Conservation (phyloP, 2,329 filamentous ascomycete species). For the Colletotrichum musicola region DNA sequence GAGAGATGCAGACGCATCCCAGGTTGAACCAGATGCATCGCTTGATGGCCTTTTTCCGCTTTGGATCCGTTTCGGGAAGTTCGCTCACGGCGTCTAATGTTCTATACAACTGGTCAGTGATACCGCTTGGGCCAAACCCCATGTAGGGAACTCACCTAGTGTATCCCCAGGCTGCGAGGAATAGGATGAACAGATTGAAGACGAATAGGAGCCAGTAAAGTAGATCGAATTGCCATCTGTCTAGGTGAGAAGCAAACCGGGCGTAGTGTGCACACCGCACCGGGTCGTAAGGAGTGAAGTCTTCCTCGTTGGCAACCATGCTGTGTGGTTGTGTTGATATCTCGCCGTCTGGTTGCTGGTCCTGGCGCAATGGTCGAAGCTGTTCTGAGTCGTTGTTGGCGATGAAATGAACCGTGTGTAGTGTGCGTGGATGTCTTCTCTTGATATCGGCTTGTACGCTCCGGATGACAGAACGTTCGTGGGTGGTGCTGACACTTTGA, state of each 20-base stretch:
- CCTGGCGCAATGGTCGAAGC: background rate
- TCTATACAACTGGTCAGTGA: slow-evolving; percentile 38
- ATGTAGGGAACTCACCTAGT: slow-evolving; percentile 49
- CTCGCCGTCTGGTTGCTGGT: background rate
- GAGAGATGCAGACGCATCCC: slow-evolving; percentile 58
- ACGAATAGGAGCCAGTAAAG: slow-evolving; percentile 62
- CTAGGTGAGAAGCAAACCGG: slow-evolving; percentile 57
- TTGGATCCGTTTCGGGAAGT: slow-evolving; percentile 48
- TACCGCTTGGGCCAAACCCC: background rate
- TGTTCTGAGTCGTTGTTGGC: background rate
- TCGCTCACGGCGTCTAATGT: slow-evolving; percentile 53
- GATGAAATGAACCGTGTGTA: background rate
- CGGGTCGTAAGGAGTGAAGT: slow-evolving; percentile 31
- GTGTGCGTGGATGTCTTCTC: background rate
- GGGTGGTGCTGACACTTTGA: slow-evolving; percentile 6
- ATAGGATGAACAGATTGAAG: slow-evolving; percentile 58
- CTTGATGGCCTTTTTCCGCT: slow-evolving; percentile 52
- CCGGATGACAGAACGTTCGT: slow-evolving; percentile 28
- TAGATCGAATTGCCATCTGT: slow-evolving; percentile 56
- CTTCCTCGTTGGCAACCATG: slow-evolving; percentile 31
- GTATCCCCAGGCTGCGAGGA: slow-evolving; percentile 57
- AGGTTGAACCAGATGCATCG: slow-evolving; percentile 58
- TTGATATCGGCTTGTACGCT: slow-evolving; percentile 20
- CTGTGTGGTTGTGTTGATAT: background rate
- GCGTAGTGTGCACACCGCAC: slow-evolving; percentile 56